Conservation (phyloP, 1,139 yeast genomes). For the Kluyveromyces sp. region DNA sequence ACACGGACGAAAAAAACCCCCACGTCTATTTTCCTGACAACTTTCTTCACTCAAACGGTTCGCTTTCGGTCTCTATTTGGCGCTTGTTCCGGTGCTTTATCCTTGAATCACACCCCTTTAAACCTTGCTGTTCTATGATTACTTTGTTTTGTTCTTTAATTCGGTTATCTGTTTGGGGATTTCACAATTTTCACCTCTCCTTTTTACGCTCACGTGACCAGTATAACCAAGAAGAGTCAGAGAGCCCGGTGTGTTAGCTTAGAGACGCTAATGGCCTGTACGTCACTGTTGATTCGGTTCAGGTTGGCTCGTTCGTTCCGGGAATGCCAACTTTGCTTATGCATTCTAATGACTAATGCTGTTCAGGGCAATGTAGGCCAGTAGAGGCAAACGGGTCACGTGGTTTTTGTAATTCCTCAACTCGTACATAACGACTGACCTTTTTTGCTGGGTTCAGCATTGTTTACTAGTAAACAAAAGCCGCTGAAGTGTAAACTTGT, state of each 20-base stretch:
- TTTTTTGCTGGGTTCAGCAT: not conserved
- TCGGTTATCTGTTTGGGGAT: too few species aligned
- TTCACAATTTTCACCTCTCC: conserved; percentile 1
- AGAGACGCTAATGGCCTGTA: too few species aligned
- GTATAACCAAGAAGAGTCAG: too few species aligned
- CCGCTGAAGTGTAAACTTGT: conserved; percentile 1
- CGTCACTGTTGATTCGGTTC: too few species aligned
- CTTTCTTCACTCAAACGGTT: not conserved
- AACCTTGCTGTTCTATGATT: not conserved
- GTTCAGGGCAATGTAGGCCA: too few species aligned
- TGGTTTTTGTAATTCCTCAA: not conserved
- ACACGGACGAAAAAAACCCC: not conserved
- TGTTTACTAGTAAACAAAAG: conserved; percentile 3
- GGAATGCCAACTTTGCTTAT: too few species aligned
- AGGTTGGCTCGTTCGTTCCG: too few species aligned
- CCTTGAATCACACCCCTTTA: not conserved
- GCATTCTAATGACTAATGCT: too few species aligned
- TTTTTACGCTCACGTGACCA: conserved; percentile 4
- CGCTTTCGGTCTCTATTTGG: not conserved
- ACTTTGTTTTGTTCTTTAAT: too few species aligned
- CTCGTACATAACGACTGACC: not conserved
- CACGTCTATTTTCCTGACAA: not conserved
- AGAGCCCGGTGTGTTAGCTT: too few species aligned
- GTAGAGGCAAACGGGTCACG: too few species aligned
- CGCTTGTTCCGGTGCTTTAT: not conserved